Evolutionary conservation across 129 eudicot species (phyloP), one percentile per base, ranked within the genome.

Genomic region (Lactuca saligna): DNA sequence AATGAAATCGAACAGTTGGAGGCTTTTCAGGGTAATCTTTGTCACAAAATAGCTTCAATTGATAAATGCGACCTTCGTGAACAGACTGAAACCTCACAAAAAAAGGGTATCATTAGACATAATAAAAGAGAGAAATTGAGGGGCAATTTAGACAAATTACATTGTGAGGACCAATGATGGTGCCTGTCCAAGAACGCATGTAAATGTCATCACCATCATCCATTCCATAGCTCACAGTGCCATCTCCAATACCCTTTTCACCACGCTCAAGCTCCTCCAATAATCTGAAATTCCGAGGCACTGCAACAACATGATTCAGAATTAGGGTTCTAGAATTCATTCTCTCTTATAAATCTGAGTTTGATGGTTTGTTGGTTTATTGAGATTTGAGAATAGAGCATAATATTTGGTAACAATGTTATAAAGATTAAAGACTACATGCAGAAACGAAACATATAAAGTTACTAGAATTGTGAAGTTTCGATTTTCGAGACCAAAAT

Each of bases 11-110:
- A 13, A 90, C 97, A 81, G 70, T 81, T 15, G 97, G 97, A 57
- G 95, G 85, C 86, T 90, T 90, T 87, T 90, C 97, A 0, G 97
- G 97, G 62, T 90, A 90, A 81, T 90, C 97, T 79, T 90, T 90
- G 89, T 90, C 97, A 68, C 97, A 90, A 63, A 90, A 90, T 11
- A 90, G 81, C 89, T 90, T 90, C 85, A 90, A 78, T 61, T 82
- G 88, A 82, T 89, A 89, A n/a, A 90, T 90, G n/a, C 97, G 95
- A 25, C 97, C 97, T 82, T 90, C 97, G 61, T 90, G 97, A 33
- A 90, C 95, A 58, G 89, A 82, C 97, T 90, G 91, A 57, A 80
- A 79, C 14, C 57, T 53, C 46, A 51, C 4, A 50, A 14, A 12
- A 12, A 55, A 32, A 25, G 35, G n/a, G 35, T 15, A 16, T n/a